A percentile compares a stretch with the other conserved stretches of the same genome.
phyloP scores from a whole-genome alignment of 257 asterid genomes.

The Solanum pennellii region DNA sequence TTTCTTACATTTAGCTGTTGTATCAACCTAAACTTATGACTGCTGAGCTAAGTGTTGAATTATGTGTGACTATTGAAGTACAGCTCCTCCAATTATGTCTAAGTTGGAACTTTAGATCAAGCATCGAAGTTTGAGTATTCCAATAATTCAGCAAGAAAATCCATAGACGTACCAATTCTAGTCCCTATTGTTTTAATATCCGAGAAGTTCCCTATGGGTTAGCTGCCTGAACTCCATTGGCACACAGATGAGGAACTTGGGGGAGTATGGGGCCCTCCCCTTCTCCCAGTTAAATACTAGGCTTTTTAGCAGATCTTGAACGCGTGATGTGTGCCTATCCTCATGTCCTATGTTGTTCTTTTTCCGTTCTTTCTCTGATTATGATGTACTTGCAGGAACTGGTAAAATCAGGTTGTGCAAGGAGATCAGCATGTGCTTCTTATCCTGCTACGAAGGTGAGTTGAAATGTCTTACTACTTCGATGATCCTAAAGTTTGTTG shows the following conservation, averaged over 20 bases:
- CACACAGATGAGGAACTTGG: background rate
- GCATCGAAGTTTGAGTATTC: background rate
- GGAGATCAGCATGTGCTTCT: background rate
- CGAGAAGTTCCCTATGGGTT: background rate
- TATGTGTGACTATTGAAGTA: background rate
- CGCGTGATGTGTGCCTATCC: background rate
- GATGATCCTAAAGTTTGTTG: background rate
- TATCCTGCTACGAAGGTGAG: constrained; percentile 1
- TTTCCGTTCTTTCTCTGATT: background rate
- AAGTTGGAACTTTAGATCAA: background rate
- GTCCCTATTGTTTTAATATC: background rate
- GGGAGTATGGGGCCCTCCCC: background rate
- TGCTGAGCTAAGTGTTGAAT: background rate
- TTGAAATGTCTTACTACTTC: background rate
- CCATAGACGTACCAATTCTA: background rate
- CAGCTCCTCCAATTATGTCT: background rate
- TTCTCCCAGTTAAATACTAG: background rate
- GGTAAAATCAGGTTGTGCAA: background rate
- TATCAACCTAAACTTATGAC: background rate
- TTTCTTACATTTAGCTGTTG: background rate
- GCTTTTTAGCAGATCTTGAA: background rate
- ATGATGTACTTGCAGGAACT: constrained; percentile 4
- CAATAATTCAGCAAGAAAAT: background rate
- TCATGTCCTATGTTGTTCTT: background rate
- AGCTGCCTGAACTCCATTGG: background rate